Evolutionary conservation across 495 filamentous ascomycete genomes (phyloP).

Genomic region (Astrothelium subdiscretum): DNA sequence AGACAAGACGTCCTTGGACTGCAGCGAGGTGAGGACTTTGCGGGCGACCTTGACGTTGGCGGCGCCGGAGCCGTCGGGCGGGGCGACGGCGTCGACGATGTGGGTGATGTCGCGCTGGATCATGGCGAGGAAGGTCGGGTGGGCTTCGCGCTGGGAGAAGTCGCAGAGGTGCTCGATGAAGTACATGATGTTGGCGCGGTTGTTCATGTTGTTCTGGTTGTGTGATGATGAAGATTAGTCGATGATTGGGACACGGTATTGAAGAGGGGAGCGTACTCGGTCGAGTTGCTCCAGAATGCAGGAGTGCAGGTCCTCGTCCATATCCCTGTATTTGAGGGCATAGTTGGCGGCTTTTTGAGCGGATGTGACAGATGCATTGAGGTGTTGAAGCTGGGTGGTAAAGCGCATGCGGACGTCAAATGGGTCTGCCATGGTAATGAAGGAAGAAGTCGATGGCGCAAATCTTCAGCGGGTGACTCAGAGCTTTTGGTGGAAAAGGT

Average conservation of each 20-base stretch:
- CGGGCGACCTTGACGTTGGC: constrained; percentile 90
- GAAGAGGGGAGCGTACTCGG: constrained; percentile 39
- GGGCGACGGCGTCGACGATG: constrained; percentile 80
- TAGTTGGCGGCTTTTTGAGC: constrained; percentile 89
- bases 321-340: constrained; percentile 81
- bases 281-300: constrained; percentile 96
- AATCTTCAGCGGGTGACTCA: no score
- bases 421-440: constrained; percentile 63
- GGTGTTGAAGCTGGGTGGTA: constrained; percentile 70
- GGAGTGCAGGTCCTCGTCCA: constrained; percentile 92
- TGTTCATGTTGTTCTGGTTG: constrained; percentile 91
- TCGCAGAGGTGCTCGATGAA: constrained; percentile 95
- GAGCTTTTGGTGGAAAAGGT: no score
- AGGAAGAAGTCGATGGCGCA: background rate
- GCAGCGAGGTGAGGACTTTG: constrained; percentile 54
- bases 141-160: constrained; percentile 61
- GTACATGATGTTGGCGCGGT: constrained; percentile 95
- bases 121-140: constrained; percentile 74
- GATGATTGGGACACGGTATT: background rate
- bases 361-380: constrained; percentile 79
- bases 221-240: background rate
- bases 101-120: constrained; percentile 85
- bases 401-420: constrained; percentile 99
- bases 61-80: constrained; percentile 76
- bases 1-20: constrained; percentile 54